Percentiles rank a stretch among this genome's conserved stretches.
phyloP scores from a whole-genome alignment of 2,329 filamentous ascomycete genomes.

The Colletotrichum euphorbiae region DNA sequence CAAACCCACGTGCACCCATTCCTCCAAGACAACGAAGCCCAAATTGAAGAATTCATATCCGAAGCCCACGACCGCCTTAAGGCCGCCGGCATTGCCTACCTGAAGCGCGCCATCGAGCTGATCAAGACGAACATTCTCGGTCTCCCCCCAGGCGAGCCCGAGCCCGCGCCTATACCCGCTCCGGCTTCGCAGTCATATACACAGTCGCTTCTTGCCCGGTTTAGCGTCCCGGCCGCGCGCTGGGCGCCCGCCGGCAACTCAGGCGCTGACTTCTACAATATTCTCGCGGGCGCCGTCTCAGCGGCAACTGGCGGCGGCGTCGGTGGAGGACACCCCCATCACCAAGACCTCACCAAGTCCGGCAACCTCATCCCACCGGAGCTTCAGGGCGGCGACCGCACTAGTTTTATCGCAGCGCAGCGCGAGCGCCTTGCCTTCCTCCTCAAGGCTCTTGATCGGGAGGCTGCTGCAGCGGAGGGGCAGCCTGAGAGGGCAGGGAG shows the following conservation, averaged over 20 bases:
- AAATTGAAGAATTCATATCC: conserved; percentile 92
- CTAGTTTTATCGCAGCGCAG: conserved; percentile 81
- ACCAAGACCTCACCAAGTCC: conserved; percentile 49
- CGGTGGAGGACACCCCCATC: conserved; percentile 49
- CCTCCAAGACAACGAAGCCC: conserved; percentile 84
- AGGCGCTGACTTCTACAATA: conserved; percentile 77
- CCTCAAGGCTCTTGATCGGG: conserved; percentile 81
- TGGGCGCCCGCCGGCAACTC: conserved; percentile 61
- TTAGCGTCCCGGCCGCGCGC: conserved; percentile 81
- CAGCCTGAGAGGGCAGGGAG: conserved; percentile 42
- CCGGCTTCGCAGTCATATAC: conserved; percentile 72
- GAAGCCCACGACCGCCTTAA: conserved; percentile 82
- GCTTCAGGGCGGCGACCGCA: conserved; percentile 74
- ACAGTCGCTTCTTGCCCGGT: conserved; percentile 84
- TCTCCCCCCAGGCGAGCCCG: conserved; percentile 67
- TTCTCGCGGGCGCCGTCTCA: conserved; percentile 80
- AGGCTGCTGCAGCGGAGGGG: conserved; percentile 72
- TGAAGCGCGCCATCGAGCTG: conserved; percentile 77
- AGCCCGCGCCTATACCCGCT: conserved; percentile 54
- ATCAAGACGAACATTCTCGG: conserved; percentile 84
- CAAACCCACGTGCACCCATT: conserved; percentile 88
- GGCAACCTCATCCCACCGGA: conserved; percentile 73
- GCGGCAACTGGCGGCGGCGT: conserved; percentile 64
- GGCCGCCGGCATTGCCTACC: conserved; percentile 79
- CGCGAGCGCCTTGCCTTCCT: conserved; percentile 81